Evolutionary conservation across 306 rosid species (phyloP).

Genomic region (Corylus avellana): DNA sequence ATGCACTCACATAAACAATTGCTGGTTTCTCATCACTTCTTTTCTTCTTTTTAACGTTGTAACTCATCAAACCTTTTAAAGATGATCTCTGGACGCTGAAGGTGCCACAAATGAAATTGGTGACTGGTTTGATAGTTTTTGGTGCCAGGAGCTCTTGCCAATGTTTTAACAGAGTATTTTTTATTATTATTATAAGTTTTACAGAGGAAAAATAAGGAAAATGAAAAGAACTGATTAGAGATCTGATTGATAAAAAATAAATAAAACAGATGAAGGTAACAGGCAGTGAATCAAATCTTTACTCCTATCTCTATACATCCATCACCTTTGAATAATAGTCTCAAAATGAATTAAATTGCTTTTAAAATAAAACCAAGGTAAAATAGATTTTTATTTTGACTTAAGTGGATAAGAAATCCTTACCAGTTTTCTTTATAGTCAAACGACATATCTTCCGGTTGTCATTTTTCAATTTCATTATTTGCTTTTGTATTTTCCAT

Average conservation of each 20-base stretch:
- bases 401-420: constrained; percentile 14
- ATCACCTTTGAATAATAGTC: not conserved
- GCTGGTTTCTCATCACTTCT: not conserved
- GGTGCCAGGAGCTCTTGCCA: not conserved
- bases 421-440: not conserved
- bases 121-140: not conserved
- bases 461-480: not conserved
- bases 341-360: not conserved
- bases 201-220: not conserved
- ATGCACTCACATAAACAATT: not conserved
- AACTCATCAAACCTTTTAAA: not conserved
- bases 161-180: not conserved
- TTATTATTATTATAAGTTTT: too few species aligned
- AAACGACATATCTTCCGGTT: not conserved
- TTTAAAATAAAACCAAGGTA: not conserved
- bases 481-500: not conserved
- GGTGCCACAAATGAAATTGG: not conserved
- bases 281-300: not conserved
- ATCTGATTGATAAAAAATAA: not conserved
- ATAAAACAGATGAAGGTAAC: not conserved
- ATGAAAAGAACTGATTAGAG: not conserved
- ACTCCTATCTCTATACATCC: not conserved
- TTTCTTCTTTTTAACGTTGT: too few species aligned
- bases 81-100: not conserved
- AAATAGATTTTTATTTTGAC: not conserved